Conservation (phyloP, 306 rosid genomes). For the Gleditsia sinensis region DNA sequence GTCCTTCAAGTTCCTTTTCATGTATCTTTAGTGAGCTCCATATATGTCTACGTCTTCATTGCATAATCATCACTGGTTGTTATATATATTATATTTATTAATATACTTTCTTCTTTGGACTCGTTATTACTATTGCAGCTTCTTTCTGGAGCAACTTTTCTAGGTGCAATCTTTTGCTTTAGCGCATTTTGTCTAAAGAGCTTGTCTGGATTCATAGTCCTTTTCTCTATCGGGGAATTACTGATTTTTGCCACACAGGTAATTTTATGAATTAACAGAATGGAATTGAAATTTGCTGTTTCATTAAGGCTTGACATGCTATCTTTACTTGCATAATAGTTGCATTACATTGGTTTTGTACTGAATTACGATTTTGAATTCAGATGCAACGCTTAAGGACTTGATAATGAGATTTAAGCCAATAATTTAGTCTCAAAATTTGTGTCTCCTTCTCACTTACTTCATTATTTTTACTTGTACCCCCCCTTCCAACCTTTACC, state of each 20-base stretch:
- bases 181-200: constrained; percentile 70
- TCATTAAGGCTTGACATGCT: constrained; percentile 5
- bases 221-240: constrained; percentile 82
- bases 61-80: constrained; percentile 20
- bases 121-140: constrained; percentile 58
- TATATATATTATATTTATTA: background rate
- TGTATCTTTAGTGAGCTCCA: constrained; percentile 18
- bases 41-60: constrained; percentile 3
- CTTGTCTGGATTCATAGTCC: constrained; percentile 64
- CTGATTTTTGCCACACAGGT: constrained; percentile 89
- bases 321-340: constrained; percentile 21
- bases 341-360: constrained; percentile 15
- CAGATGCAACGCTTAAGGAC: constrained; percentile 5
- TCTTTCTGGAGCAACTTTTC: constrained; percentile 78
- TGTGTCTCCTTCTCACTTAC: constrained; percentile 1
- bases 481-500: background rate
- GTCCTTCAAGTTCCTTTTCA: constrained; percentile 23
- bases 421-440: background rate
- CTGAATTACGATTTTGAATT: constrained; percentile 25
- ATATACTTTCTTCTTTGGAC: constrained; percentile 28
- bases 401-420: constrained; percentile 24
- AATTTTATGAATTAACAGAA: constrained; percentile 26
- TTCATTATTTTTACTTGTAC: constrained; percentile 6
- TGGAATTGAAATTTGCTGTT: constrained; percentile 24
- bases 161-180: constrained; percentile 86